A percentile compares a stretch with the other conserved stretches of the same genome.
These are phyloP conservation scores for Exophiala bonariae DNA, from an alignment of 2,329 filamentous ascomycete genomes.

Conservation along the genomic window DNA sequence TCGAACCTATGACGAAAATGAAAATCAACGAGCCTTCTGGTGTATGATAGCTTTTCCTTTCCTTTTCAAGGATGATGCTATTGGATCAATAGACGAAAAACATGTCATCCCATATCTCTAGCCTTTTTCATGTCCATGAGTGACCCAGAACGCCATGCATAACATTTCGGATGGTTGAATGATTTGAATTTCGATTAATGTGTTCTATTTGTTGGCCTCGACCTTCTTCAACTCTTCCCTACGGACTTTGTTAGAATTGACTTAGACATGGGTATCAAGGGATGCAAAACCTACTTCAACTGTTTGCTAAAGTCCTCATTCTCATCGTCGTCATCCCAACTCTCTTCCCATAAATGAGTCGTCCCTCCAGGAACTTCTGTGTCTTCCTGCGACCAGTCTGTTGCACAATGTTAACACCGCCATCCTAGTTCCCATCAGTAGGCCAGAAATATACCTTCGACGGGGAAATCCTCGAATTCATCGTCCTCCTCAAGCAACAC, in stretches of 20 bases:
- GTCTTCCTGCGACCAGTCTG: slow-evolving; percentile 92
- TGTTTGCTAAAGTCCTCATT: slow-evolving; percentile 95
- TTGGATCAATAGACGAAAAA: slow-evolving; percentile 11
- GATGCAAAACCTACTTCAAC: slow-evolving; percentile 76
- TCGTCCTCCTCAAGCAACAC: slow-evolving; percentile 90
- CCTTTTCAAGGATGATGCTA: slow-evolving; percentile 9
- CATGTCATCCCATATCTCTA: slow-evolving; percentile 11
- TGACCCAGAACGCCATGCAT: slow-evolving; percentile 16
- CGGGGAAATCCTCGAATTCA: slow-evolving; percentile 98
- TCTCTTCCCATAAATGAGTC: slow-evolving; percentile 96
- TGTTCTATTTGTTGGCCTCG: slow-evolving; percentile 50
- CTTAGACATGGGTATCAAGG: background rate
- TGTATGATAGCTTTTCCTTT: slow-evolving; percentile 14
- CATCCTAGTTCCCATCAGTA: background rate
- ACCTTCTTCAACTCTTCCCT: slow-evolving; percentile 91
- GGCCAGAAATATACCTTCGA: slow-evolving; percentile 67
- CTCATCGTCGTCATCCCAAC: slow-evolving; percentile 98
- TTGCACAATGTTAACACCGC: background rate
- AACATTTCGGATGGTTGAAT: slow-evolving; percentile 44
- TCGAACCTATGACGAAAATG: slow-evolving; percentile 13
- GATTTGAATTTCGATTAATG: too few relatives aligned
- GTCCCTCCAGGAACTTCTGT: slow-evolving; percentile 63
- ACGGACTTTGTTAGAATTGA: background rate
- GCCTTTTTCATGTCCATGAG: slow-evolving; percentile 2
- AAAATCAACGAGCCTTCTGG: slow-evolving; percentile 1